Evolutionary conservation across 805 yeast genomes (phyloP).

Genomic region (Blastobotrys terrestris): DNA sequence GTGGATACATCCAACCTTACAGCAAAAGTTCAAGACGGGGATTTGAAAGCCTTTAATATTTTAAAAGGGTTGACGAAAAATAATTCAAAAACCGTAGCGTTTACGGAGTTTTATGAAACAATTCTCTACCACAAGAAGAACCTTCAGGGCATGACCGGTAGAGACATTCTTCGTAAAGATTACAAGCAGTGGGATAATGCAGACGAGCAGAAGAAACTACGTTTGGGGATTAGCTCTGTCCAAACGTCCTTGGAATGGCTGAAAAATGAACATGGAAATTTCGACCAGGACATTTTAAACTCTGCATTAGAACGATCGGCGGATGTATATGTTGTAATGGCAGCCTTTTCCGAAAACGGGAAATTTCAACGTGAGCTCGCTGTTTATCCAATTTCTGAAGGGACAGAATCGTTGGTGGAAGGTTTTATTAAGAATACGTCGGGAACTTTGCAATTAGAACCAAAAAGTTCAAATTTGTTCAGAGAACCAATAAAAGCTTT

Average conservation of each 20-base stretch:
- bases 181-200: conserved; percentile 60
- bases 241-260: conserved; percentile 60
- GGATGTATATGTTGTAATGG: conserved; percentile 43
- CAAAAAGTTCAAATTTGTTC: conserved; percentile 6
- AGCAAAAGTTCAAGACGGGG: conserved; percentile 54
- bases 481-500: conserved; percentile 23
- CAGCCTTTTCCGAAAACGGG: conserved; percentile 34
- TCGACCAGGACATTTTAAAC: conserved; percentile 26
- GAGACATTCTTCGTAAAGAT: conserved; percentile 72
- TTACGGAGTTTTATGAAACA: conserved; percentile 23
- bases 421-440: conserved; percentile 15
- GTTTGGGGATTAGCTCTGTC: conserved; percentile 71
- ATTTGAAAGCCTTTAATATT: conserved; percentile 38
- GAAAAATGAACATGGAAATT: conserved; percentile 22
- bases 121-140: conserved; percentile 52
- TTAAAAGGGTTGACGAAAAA: conserved; percentile 29
- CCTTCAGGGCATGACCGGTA: conserved; percentile 50
- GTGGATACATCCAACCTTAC: conserved; percentile 70
- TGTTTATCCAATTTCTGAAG: conserved; percentile 20
- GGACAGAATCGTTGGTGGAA: conserved; percentile 19
- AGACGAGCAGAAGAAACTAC: conserved; percentile 20
- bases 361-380: conserved; percentile 43
- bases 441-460: conserved; percentile 23
- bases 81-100: not conserved
- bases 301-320: conserved; percentile 32